These are phyloP conservation scores for Cordyceps farinosa DNA, from an alignment of 2,329 filamentous ascomycete genomes.

Conservation along the genomic window DNA sequence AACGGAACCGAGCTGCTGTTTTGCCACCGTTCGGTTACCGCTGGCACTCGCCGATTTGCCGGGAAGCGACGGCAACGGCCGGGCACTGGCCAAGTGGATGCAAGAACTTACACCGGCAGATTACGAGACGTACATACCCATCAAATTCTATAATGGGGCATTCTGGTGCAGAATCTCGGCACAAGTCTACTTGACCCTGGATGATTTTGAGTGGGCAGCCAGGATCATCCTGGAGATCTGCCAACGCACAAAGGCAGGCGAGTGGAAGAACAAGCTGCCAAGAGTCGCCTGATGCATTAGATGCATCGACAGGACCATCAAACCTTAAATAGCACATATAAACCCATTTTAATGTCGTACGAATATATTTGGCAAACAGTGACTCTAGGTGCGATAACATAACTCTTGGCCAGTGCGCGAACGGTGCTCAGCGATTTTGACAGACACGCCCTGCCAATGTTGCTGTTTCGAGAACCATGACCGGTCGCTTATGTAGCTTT, in stretches of 20 bases:
- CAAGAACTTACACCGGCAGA: constrained; percentile 37
- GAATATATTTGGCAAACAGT: no score
- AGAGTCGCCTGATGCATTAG: no score
- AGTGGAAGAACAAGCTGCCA: no score
- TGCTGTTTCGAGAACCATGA: no score
- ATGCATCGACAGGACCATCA: no score
- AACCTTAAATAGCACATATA: no score
- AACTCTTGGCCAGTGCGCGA: no score
- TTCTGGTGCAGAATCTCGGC: constrained; percentile 63
- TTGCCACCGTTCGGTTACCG: not conserved
- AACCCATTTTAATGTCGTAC: no score
- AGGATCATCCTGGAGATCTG: constrained; percentile 39
- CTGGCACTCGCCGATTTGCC: constrained; percentile 39
- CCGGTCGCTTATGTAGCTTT: no score
- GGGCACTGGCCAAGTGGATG: constrained; percentile 29
- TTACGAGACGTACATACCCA: constrained; percentile 56
- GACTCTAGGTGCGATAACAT: no score
- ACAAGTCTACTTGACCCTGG: constrained; percentile 63
- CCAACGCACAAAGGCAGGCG: not conserved
- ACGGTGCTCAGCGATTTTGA: no score
- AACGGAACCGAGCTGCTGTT: not conserved
- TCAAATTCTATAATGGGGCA: constrained; percentile 50
- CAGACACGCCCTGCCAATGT: no score
- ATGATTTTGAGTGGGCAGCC: constrained; percentile 62
- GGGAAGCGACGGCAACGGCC: constrained; percentile 27